Evolutionary conservation across 176 grass and related monocot species (phyloP), one percentile per base, ranked within the genome.

Genomic region (Tillandsia fasciculata): DNA sequence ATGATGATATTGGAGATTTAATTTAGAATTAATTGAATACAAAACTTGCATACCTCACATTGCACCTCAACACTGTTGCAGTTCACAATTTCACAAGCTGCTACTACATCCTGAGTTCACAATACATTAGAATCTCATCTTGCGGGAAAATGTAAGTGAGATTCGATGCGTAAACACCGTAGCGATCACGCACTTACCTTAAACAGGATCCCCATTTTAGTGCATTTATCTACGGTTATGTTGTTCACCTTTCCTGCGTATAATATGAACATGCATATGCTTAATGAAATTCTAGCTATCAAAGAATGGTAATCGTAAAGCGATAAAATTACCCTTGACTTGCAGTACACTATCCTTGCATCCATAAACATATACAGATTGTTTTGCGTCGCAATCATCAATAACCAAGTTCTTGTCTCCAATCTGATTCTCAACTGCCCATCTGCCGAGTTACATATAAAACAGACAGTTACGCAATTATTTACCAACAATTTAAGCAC

Each of bases 211-310:
- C 87, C 87, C 24, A 73, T 76, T 82, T 85, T 82, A 42, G 26
- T 77, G 59, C 83, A 90, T 64, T 90, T 90, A 77, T 90, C 82
- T 66, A 90, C 12, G 22, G 87, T 85, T 82, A 90, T 85, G 52
- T 90, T 90, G 76, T 82, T 85, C 33, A 89, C 82, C 74, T 85
- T 85, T 14, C 82, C 87, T 89, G 76, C 72, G 73, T 8, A 69
- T 33, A 10, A 49, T 76, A 47, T 17, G 1, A 1, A 50, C 2
- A 74, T 4, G 42, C 26, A 56, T n/a, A 52, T 66, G 47, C 17
- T 42, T 7, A 3, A 51, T 3, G 5, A 63, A 59, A 56, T 56
- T 56, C 14, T 56, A 56, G 7, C n/a, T 2, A 56, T 12, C 7
- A 56, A 56, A n/a, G 10, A 13, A 56, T 12, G 27, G 48, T 58